phyloP scores from a whole-genome alignment of 2,329 filamentous ascomycete species.

The Exserohilum rostratum region DNA sequence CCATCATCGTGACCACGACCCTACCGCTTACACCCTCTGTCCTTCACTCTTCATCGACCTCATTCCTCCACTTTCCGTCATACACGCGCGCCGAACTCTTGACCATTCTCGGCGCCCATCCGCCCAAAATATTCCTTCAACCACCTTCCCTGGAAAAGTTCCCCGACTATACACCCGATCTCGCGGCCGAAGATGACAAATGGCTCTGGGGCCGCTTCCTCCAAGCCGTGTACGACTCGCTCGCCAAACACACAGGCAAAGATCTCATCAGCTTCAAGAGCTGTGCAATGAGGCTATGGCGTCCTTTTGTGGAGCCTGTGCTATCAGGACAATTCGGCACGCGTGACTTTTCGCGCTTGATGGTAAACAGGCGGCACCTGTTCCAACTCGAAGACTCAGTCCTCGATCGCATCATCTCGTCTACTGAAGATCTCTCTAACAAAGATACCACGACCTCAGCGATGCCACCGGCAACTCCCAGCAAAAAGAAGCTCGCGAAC shows the following conservation, averaged over 20 bases:
- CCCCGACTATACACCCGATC: slow-evolving; percentile 53
- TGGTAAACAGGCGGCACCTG: slow-evolving; percentile 71
- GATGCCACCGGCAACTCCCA: slow-evolving; percentile 19
- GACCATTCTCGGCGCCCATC: slow-evolving; percentile 67
- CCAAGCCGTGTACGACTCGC: slow-evolving; percentile 83
- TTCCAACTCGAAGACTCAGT: slow-evolving; percentile 77
- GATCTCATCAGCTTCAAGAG: slow-evolving; percentile 75
- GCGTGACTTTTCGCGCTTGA: slow-evolving; percentile 82
- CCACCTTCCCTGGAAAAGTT: slow-evolving; percentile 49
- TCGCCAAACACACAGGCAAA: slow-evolving; percentile 79
- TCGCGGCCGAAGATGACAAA: slow-evolving; percentile 62
- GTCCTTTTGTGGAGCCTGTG: slow-evolving; percentile 80
- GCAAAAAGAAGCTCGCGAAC: slow-evolving; percentile 18
- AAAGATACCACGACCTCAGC: slow-evolving; percentile 2
- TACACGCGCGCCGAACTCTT: slow-evolving; percentile 84
- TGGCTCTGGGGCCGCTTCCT: slow-evolving; percentile 83
- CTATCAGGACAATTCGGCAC: slow-evolving; percentile 73
- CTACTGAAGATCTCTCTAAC: not conserved
- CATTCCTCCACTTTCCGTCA: slow-evolving; percentile 81
- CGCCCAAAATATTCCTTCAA: slow-evolving; percentile 55
- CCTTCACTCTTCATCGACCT: slow-evolving; percentile 71
- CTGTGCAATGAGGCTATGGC: slow-evolving; percentile 79
- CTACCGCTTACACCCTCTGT: slow-evolving; percentile 68
- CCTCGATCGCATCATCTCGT: slow-evolving; percentile 63
- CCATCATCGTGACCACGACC: slow-evolving; percentile 77